Evolutionary conservation across 345 rosid genomes (phyloP), one percentile per base, ranked within the genome.

Genomic region (Aegle marmelos): DNA sequence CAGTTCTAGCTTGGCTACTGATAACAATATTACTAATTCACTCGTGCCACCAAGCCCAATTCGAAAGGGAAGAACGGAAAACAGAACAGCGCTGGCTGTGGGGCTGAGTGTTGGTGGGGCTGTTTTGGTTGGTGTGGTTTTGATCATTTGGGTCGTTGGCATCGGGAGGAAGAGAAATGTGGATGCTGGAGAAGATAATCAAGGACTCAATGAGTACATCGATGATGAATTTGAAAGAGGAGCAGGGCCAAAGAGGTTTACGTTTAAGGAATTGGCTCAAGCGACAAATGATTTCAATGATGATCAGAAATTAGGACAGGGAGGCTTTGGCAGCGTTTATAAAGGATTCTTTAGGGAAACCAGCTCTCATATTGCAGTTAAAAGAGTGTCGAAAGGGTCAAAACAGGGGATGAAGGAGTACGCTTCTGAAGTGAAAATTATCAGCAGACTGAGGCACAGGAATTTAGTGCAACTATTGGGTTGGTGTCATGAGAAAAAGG

Each of bases 401-500:
- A 72, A 58, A 59, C 82, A 80, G 50, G 85, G 82, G 1, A 33
- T 82, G 5, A 74, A 85, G 71, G 83, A 61, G 28, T 78, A 64
- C 9, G 70, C 72, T 10, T 67, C 78, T 1, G 83, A 85, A 79
- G 86, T 85, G 64, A 74, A 70, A 74, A 76, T 79, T 70, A 81
- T 86, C 30, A 81, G 86, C 68, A 73, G 50, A 33, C 27, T 77
- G 34, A 24, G 83, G 78, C 86, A 83, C 9, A 70, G 61, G 50
- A 83, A 86, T 69, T 59, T 83, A 68, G 84, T 83, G 11, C 75
- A 80, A 65, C 82, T 83, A 21, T 14, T 81, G 0, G 79, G 86
- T 4, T 83, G 86, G 88, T 85, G 82, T 45, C 77, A 72, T 33
- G 79, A 80, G 39, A 63, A 66, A 58, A 78, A 63, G 3, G 77